These are phyloP conservation scores for Lathyrus sativus DNA, from an alignment of 306 rosid species.

Conservation along the genomic window DNA sequence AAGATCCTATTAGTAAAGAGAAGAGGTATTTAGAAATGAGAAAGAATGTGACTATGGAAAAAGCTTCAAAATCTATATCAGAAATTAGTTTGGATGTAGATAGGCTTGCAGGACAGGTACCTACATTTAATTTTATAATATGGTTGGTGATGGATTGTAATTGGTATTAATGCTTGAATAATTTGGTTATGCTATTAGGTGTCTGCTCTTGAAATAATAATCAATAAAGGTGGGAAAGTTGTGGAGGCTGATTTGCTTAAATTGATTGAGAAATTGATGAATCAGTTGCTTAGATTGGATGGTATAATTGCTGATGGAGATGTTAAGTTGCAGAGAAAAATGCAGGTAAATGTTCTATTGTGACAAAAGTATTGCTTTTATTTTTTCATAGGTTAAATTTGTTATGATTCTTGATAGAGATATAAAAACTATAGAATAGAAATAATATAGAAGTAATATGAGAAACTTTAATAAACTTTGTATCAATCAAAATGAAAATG, in stretches of 20 bases:
- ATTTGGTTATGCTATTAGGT: slow-evolving; percentile 53
- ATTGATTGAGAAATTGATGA: slow-evolving; percentile 80
- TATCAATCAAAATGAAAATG: no score
- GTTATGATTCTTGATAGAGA: no score
- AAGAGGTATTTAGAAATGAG: slow-evolving; percentile 76
- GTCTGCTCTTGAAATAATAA: slow-evolving; percentile 73
- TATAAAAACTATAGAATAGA: no score
- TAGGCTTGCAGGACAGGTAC: slow-evolving; percentile 78
- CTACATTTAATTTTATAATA: no score
- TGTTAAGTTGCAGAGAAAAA: slow-evolving; percentile 83
- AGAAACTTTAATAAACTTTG: no score
- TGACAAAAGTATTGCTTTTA: no score
- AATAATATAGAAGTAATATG: no score
- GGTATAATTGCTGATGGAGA: slow-evolving; percentile 86
- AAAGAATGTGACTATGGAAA: slow-evolving; percentile 73
- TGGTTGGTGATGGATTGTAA: slow-evolving; percentile 1
- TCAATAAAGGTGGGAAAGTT: slow-evolving; percentile 72
- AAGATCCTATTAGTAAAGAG: slow-evolving; percentile 87
- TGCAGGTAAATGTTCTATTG: slow-evolving; percentile 58
- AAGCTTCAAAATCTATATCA: slow-evolving; percentile 72
- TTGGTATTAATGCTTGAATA: slow-evolving; percentile 32
- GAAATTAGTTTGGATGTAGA: slow-evolving; percentile 85
- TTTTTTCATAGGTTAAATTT: no score
- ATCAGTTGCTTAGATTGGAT: slow-evolving; percentile 77
- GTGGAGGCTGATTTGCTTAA: slow-evolving; percentile 68